Evolutionary conservation across 139 green algal species (phyloP), one percentile per base, ranked within the genome.

Genomic region (Picochlorum sp.): DNA sequence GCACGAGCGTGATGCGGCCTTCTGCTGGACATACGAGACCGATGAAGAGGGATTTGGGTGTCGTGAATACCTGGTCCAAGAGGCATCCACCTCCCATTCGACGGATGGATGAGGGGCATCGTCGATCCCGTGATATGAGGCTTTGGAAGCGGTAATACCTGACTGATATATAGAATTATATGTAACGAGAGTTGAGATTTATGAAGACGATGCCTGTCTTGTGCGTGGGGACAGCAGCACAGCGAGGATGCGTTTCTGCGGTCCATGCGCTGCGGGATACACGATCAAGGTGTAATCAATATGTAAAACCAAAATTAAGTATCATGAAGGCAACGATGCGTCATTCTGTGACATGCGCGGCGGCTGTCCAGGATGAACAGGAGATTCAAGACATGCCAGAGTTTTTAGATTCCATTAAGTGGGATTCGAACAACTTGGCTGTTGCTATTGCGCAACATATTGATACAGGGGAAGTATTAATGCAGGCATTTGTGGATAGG

Each of bases 401-500:
- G 0, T 90, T 95, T 34, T 70, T 98, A 30, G 78, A 94, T 55
- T 72, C 60, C 5, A 62, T 98, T 3, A 96, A 97, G 66, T 98
- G 81, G 71, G 75, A 92, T 58, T 63, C 2, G 21, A 77, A 88
- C 50, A 88, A 87, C 4, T 73, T 98, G n/a, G 83, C 97, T 9
- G 79, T 89, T 23, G 92, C 91, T 3, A 96, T 98, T 24, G 92
- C 83, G 1, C 86, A 99, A 84, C 78, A 99, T 62, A 77, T 93
- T 6, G 92, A 98, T 72, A 98, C 93, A 0, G 93, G 93, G 4
- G 87, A 91, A 52, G 70, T 98, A 23, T 77, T 97, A 13, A 99
- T 99, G 94, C 93, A 97, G 65, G 92, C 89, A 2, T 99, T 95
- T 73, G 86, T 92, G 8, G 82, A 97, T 82, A 63, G 85, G 3